Evolutionary conservation across 2,329 filamentous ascomycete genomes (phyloP), one percentile per base, ranked within the genome.

Genomic region (Alternaria viburni): DNA sequence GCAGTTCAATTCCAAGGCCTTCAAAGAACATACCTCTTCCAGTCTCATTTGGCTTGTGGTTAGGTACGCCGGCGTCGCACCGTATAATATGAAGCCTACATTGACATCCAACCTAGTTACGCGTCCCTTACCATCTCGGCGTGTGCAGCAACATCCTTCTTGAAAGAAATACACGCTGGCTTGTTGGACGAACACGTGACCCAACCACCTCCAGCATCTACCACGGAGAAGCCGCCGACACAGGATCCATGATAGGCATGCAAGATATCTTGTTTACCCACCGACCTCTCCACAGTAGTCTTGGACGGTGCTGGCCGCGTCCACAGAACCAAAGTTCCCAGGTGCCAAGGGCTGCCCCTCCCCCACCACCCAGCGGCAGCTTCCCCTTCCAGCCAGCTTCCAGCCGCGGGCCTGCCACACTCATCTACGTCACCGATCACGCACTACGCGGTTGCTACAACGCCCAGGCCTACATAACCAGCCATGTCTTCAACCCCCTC

Each of bases 391-490:
- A 52, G 49, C 54, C 51, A 52, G 21, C 47, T 59, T 58, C 55
- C 49, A 57, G 36, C 30, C 36, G 17, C 43, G 56, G 32, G 28
- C 59, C 47, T 28, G 43, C 49, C 51, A 44, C 30, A 46, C 32
- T 58, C 59, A 57, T 62, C 64, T 72, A 73, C 71, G 71, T 73
- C 71, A 73, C 71, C 63, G 65, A 66, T 69, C 67, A 66, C 61
- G 54, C 61, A 55, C 59, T 49, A 60, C 59, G 9, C 36, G n/a
- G 1, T 32, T 30, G 45, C 59, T 47, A 41, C 59, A 55, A 44
- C 28, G 25, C 15, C 41, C 4, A 44, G 44, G 8, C 59, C 66
- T 70, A 66, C 61, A 69, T 73, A 67, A 73, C 57, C 69, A 47
- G 61, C 19, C 28, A 62, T 64, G 59, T 10, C 56, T 44, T 49